These are phyloP conservation scores for Sporopachydermia lactativora DNA, from an alignment of 805 yeast species.

Conservation along the genomic window DNA sequence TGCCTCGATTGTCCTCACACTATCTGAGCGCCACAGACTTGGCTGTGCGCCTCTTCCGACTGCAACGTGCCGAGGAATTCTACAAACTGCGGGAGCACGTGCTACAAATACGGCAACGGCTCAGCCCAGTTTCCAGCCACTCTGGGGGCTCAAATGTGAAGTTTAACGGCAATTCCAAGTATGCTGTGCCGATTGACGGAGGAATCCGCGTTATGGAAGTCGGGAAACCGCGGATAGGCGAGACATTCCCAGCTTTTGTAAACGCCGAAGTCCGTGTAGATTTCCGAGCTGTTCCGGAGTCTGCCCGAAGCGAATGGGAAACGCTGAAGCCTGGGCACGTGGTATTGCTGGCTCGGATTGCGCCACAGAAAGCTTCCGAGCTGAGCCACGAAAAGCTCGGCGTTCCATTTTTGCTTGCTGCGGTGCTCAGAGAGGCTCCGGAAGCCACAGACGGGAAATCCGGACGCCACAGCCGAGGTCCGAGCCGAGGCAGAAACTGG, in stretches of 20 bases:
- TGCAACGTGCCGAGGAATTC: constrained; percentile 12
- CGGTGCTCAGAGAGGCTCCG: constrained; percentile 13
- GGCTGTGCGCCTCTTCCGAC: constrained; percentile 12
- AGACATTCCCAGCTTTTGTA: constrained; percentile 12
- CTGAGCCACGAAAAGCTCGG: constrained; percentile 12
- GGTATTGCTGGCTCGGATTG: constrained; percentile 13
- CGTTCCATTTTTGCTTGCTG: constrained; percentile 12
- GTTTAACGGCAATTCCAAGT: constrained; percentile 12
- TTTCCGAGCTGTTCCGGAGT: constrained; percentile 7
- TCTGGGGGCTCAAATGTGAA: too few relatives aligned
- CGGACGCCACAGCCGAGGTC: too few relatives aligned
- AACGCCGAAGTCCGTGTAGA: constrained; percentile 14
- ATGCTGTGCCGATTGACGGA: constrained; percentile 11
- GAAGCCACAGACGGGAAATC: too few relatives aligned
- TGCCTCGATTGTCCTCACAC: constrained; percentile 15
- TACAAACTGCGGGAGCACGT: constrained; percentile 12
- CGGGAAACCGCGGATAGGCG: constrained; percentile 15
- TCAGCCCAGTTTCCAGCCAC: too few relatives aligned
- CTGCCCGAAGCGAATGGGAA: constrained; percentile 16
- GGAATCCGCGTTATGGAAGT: constrained; percentile 11
- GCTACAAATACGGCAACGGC: too few relatives aligned
- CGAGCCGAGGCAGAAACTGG: constrained; percentile 6
- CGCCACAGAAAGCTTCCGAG: constrained; percentile 8
- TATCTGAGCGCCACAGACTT: constrained; percentile 18
- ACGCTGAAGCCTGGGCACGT: constrained; percentile 13